Conservation (phyloP, 2,329 filamentous ascomycete species). For the Thelonectria blattea region DNA sequence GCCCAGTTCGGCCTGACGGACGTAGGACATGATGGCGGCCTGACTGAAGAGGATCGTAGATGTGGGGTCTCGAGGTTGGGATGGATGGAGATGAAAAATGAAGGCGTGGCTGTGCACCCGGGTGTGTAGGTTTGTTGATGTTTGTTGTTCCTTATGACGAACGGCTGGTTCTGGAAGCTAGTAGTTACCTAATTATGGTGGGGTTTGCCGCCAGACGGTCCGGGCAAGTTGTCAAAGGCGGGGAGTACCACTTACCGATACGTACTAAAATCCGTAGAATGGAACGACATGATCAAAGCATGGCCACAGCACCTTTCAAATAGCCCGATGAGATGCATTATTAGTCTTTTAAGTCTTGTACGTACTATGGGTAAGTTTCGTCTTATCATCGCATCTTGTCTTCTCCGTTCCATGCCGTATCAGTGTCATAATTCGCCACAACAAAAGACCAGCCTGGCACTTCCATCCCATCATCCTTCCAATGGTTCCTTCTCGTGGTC, state of each 20-base stretch:
- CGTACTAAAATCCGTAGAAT: too few species aligned
- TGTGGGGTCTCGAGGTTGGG: not conserved
- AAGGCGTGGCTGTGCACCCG: not conserved
- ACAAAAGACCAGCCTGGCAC: too few species aligned
- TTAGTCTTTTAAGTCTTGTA: too few species aligned
- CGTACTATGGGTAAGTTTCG: too few species aligned
- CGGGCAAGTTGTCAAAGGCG: constrained; percentile 26
- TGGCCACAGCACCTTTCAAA: too few species aligned
- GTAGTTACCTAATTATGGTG: too few species aligned
- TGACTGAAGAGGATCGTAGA: not conserved
- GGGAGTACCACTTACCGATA: not conserved
- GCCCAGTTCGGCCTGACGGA: constrained; percentile 62
- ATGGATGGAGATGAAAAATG: not conserved
- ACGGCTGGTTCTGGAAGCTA: constrained; percentile 44
- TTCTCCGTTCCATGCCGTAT: not conserved
- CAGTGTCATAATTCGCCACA: not conserved
- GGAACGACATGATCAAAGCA: too few species aligned
- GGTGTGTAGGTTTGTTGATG: not conserved
- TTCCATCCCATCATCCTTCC: not conserved
- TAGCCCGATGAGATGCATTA: too few species aligned
- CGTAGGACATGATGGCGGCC: constrained; percentile 54
- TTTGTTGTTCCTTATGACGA: not conserved
- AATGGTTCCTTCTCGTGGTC: not conserved
- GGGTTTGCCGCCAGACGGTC: too few species aligned
- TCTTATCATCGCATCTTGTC: constrained; percentile 1